Evolutionary conservation across 2,329 filamentous ascomycete genomes (phyloP), one percentile per base, ranked within the genome.

Genomic region (Sarocladium kiliense): DNA sequence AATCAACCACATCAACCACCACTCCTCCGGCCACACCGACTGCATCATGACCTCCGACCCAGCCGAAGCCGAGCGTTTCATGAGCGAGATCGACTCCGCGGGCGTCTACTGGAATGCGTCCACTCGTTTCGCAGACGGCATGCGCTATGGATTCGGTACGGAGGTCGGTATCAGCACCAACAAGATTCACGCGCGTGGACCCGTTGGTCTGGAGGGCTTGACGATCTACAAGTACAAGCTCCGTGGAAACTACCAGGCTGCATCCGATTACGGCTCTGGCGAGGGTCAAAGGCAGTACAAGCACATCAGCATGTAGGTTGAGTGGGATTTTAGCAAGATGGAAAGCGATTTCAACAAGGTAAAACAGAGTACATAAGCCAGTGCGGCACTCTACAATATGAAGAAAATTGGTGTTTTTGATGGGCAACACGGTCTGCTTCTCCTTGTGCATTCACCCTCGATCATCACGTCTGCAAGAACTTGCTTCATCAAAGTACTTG

Each of bases 91-190:
- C 53, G 94, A 97, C 73, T 90, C 91, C 26, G 88, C 91, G 0
- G 93, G 92, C 54, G 92, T 93, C 18, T 99, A 96, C 78, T 97
- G 93, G 91, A 99, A 99, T 69, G 89, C 91, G 7, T 95, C 90
- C 23, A 96, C 91, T 9, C 84, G 94, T 53, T 93, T 99, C 74
- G 91, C 92, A 5, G 94, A 99, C 69, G 94, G 94, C 7, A 97
- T 96, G 88, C 82, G 94, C 41, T 97, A 95, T 69, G 94, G 94
- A 7, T 99, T 99, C 72, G 94, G 94, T 49, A 97, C 94, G 0
- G 94, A 99, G 74, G 94, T 99, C 23, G 94, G 94, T 55, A 97
- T 99, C 72, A 95, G 89, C 74, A 99, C 94, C 51, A 99, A 97
- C 77, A 99, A 97, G 77, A 96, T 99, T 60, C 94, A 99, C 69